These are phyloP conservation scores for Ceratorhiza oryzae-sativae DNA, from an alignment of 1,284 basidiomycete species.

Conservation along the genomic window DNA sequence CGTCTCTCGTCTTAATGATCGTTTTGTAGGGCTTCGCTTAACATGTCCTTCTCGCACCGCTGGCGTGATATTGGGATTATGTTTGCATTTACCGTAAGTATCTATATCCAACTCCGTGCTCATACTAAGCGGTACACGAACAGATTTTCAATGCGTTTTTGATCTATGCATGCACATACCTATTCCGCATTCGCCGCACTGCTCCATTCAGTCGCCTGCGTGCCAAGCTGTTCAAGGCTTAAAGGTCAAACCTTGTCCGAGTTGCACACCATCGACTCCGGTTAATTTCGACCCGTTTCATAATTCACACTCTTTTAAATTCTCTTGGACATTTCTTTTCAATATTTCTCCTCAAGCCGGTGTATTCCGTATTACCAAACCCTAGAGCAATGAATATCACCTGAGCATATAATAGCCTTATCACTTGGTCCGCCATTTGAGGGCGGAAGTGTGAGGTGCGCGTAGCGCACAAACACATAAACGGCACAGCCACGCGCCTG, in stretches of 20 bases:
- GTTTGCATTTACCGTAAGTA: slow-evolving; percentile 55
- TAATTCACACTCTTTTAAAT: slow-evolving; percentile 1
- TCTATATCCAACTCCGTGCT: slow-evolving; percentile 45
- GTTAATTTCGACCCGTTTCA: no score
- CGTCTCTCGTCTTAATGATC: not conserved
- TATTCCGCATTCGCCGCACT: slow-evolving; percentile 27
- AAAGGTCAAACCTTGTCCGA: no score
- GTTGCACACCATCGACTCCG: no score
- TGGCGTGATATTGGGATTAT: slow-evolving; percentile 81
- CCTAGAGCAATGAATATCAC: no score
- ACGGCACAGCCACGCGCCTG: no score
- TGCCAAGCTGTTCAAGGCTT: not conserved
- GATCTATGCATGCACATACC: slow-evolving; percentile 21
- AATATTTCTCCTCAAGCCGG: no score
- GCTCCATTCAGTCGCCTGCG: slow-evolving; percentile 13
- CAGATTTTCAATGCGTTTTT: slow-evolving; percentile 15
- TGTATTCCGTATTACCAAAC: no score
- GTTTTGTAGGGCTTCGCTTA: slow-evolving; percentile 63
- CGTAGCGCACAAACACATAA: no score
- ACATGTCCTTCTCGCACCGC: slow-evolving; percentile 68
- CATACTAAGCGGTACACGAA: not conserved
- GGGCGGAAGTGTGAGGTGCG: no score
- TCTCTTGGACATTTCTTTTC: no score
- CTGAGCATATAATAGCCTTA: no score
- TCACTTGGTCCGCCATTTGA: no score